Conservation (phyloP, 192 early-diverging fungal genomes). For the Funneliformis geosporum region DNA sequence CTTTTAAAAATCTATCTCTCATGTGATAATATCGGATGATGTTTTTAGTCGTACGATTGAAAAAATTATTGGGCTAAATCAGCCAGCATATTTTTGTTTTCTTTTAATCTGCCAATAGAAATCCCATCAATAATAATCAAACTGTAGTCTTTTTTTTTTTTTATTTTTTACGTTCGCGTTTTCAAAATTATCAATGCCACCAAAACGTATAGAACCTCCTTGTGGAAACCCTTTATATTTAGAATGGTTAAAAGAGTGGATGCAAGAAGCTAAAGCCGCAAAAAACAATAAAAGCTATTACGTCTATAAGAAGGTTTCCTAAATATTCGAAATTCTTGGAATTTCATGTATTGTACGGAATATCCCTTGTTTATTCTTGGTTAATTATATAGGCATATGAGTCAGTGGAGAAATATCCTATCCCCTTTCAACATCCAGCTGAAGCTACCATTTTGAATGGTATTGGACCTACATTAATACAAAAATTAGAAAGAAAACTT, state of each 20-base stretch:
- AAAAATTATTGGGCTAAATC: too few species aligned
- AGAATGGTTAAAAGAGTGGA: constrained; percentile 72
- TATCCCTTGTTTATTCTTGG: background rate
- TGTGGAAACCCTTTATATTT: constrained; percentile 72
- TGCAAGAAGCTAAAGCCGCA: constrained; percentile 50
- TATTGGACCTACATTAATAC: constrained; percentile 60
- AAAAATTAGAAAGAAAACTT: constrained; percentile 56
- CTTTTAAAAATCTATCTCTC: too few species aligned
- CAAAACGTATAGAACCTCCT: background rate
- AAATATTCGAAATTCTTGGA: background rate
- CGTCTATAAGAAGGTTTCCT: constrained; percentile 56
- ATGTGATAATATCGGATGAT: too few species aligned
- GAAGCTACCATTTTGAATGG: constrained; percentile 64
- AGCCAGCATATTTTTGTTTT: too few species aligned
- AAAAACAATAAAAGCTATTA: constrained; percentile 53
- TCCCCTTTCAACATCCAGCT: constrained; percentile 55
- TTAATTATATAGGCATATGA: constrained; percentile 52
- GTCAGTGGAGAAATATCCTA: constrained; percentile 64
- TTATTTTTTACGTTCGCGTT: background rate
- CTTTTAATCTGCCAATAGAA: too few species aligned
- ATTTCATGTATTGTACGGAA: background rate
- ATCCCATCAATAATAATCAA: too few species aligned
- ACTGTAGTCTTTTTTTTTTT: too few species aligned
- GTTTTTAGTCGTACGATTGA: too few species aligned
- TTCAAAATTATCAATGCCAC: background rate